Conservation (phyloP, 306 rosid species). For the Quercus bicolor region DNA sequence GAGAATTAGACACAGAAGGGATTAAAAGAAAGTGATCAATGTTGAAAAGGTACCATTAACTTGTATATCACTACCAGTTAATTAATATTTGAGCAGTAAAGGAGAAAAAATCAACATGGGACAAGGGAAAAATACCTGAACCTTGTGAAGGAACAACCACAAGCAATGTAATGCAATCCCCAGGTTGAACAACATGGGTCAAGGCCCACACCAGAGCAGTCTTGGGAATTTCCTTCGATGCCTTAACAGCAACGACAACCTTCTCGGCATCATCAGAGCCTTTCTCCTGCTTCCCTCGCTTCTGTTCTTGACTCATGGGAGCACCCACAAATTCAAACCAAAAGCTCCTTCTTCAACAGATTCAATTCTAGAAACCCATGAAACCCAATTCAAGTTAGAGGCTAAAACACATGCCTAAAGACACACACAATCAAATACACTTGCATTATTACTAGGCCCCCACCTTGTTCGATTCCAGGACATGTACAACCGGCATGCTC, state of each 20-base stretch:
- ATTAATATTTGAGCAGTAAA: not conserved
- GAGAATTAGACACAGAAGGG: not conserved
- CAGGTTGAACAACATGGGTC: conserved; percentile 98
- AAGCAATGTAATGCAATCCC: conserved; percentile 87
- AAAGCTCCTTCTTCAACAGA: conserved; percentile 19
- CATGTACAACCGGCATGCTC: conserved; percentile 39
- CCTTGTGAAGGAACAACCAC: conserved; percentile 90
- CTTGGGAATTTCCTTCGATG: conserved; percentile 85
- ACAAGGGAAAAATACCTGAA: conserved; percentile 52
- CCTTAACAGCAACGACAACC: conserved; percentile 94
- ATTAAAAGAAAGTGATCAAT: not conserved
- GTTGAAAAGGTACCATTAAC: not conserved
- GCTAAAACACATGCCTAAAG: conserved; percentile 17
- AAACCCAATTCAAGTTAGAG: conserved; percentile 10
- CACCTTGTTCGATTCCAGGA: conserved; percentile 33
- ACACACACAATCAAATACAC: conserved; percentile 25
- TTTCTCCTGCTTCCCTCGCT: conserved; percentile 74
- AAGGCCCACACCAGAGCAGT: conserved; percentile 94
- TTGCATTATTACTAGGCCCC: conserved; percentile 29
- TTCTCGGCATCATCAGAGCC: conserved; percentile 74
- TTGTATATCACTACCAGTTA: not conserved
- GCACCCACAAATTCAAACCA: conserved; percentile 8
- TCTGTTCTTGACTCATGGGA: conserved; percentile 71
- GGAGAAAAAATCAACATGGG: conserved; percentile 8
- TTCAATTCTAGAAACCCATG: conserved; percentile 40